Conservation (phyloP, 108 stramenopile species). For the Cyclostephanos tholiformis region DNA sequence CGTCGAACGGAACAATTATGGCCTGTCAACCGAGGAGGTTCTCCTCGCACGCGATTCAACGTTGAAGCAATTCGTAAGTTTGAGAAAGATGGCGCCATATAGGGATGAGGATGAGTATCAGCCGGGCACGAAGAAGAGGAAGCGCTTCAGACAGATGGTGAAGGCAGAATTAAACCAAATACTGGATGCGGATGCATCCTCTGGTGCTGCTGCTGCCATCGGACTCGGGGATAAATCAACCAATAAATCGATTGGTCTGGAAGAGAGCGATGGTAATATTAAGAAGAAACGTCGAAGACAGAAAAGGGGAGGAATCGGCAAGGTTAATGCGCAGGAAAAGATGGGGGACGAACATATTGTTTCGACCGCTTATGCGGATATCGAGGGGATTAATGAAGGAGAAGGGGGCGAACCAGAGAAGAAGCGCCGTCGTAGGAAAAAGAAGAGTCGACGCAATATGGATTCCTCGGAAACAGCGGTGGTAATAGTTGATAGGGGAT, state of each 20-base stretch:
- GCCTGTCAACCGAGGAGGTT: slow-evolving; percentile 93
- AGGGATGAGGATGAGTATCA: slow-evolving; percentile 79
- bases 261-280: slow-evolving; percentile 33
- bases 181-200: slow-evolving; percentile 39
- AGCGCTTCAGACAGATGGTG: slow-evolving; percentile 76
- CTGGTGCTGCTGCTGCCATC: slow-evolving; percentile 9
- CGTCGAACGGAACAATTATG: slow-evolving; percentile 91
- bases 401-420: slow-evolving; percentile 42
- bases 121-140: slow-evolving; percentile 74
- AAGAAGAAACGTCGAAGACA: slow-evolving; percentile 66
- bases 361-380: not conserved
- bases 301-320: slow-evolving; percentile 34
- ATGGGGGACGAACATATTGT: not conserved
- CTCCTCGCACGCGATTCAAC: slow-evolving; percentile 90
- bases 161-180: slow-evolving; percentile 56
- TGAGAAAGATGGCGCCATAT: slow-evolving; percentile 98
- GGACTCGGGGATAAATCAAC: slow-evolving; percentile 7
- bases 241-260: not conserved
- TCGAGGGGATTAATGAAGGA: slow-evolving; percentile 12
- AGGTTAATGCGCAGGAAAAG: not conserved
- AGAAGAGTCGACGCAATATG: slow-evolving; percentile 26
- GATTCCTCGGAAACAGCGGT: not conserved
- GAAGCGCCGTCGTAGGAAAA: slow-evolving; percentile 61
- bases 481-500: not conserved
- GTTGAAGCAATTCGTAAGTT: slow-evolving; percentile 93